These are phyloP conservation scores for Diphasiastrum complanatum DNA, from an alignment of 83 land plant genomes.

Conservation along the genomic window DNA sequence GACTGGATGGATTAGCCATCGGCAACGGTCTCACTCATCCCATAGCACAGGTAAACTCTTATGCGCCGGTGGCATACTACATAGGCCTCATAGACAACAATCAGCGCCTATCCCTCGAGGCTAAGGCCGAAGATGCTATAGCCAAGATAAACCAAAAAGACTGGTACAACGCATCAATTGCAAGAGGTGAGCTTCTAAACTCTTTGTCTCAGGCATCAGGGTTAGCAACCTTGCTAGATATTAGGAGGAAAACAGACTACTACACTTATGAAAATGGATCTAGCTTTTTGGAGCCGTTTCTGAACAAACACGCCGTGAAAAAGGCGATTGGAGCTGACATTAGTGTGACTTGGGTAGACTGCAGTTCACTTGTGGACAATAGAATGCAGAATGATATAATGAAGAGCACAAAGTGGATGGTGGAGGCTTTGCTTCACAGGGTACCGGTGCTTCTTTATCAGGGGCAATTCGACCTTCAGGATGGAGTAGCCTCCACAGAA, in stretches of 20 bases:
- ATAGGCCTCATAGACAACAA: slow-evolving; percentile 54
- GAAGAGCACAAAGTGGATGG: slow-evolving; percentile 73
- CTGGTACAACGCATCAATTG: slow-evolving; percentile 50
- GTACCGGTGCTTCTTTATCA: slow-evolving; percentile 32
- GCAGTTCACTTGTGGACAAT: slow-evolving; percentile 33
- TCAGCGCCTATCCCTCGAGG: too few relatives aligned
- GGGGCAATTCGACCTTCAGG: slow-evolving; percentile 32
- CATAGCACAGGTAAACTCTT: slow-evolving; percentile 41
- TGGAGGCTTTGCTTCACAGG: slow-evolving; percentile 46
- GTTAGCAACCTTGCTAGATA: slow-evolving; percentile 57
- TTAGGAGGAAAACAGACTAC: slow-evolving; percentile 41
- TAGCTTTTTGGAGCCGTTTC: slow-evolving; percentile 29
- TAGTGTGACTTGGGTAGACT: slow-evolving; percentile 27
- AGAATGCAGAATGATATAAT: slow-evolving; percentile 55
- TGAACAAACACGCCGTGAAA: slow-evolving; percentile 43
- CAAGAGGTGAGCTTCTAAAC: slow-evolving; percentile 35
- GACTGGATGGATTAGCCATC: slow-evolving; percentile 58
- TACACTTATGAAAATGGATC: slow-evolving; percentile 18
- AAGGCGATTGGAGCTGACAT: slow-evolving; percentile 39
- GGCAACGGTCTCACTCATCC: slow-evolving; percentile 89
- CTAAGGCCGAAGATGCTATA: slow-evolving; percentile 28
- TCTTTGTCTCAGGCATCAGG: slow-evolving; percentile 45
- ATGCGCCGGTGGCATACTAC: slow-evolving; percentile 55
- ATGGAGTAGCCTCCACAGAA: slow-evolving; percentile 29
- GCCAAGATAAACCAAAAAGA: slow-evolving; percentile 24